Conservation (phyloP, 139 green algal species). For the Nannochloris sp. region DNA sequence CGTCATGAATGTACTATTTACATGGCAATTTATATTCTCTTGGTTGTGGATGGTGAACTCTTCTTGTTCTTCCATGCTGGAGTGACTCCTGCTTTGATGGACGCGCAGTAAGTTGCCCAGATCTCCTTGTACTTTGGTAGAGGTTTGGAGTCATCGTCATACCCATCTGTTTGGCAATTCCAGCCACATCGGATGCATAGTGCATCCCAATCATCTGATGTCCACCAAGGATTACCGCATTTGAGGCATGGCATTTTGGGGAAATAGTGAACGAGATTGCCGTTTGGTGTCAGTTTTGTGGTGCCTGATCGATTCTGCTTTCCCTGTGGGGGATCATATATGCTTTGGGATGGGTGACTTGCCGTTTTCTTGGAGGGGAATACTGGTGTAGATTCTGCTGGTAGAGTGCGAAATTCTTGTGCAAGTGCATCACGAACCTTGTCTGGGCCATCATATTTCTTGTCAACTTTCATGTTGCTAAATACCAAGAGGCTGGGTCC, state of each 20-base stretch:
- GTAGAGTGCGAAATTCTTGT: not conserved
- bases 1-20: no score
- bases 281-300: constrained; percentile 14
- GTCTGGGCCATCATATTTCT: not conserved
- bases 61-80: constrained; percentile 24
- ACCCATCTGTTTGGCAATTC: constrained; percentile 59
- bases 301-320: constrained; percentile 40
- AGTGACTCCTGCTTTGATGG: constrained; percentile 37
- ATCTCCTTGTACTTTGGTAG: constrained; percentile 39
- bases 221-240: constrained; percentile 79
- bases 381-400: no score
- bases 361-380: no score
- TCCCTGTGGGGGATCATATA: constrained; percentile 25
- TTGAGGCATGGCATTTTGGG: constrained; percentile 36
- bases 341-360: not conserved
- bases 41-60: not conserved
- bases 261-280: constrained; percentile 21
- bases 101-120: constrained; percentile 38
- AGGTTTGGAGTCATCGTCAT: constrained; percentile 68
- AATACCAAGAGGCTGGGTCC: constrained; percentile 36
- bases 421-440: not conserved
- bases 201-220: constrained; percentile 71
- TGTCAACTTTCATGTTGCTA: constrained; percentile 37
- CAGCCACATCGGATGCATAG: constrained; percentile 55
- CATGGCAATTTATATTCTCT: not conserved